Percentiles rank a stretch among this genome's conserved stretches.
phyloP scores from a whole-genome alignment of 371 early-diverging fungal species.

The Mortierella sp. region DNA sequence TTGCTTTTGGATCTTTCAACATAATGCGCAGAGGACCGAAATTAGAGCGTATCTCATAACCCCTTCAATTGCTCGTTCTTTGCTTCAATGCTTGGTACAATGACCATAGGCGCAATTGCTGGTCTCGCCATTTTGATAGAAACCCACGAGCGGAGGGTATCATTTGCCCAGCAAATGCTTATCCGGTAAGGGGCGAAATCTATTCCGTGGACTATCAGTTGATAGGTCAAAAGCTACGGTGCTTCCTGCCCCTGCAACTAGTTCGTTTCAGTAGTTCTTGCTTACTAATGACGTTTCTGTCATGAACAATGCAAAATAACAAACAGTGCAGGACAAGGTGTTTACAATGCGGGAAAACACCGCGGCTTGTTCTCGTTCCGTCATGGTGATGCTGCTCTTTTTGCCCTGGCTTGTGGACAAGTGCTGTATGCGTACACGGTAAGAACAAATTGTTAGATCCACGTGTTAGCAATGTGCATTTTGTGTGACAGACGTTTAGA shows the following conservation, averaged over 20 bases:
- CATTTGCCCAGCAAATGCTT: constrained; percentile 70
- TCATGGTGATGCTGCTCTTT: constrained; percentile 74
- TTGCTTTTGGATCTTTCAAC: background rate
- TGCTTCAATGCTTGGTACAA: too few relatives aligned
- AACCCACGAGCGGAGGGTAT: constrained; percentile 68
- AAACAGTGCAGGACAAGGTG: constrained; percentile 70
- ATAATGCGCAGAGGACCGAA: background rate
- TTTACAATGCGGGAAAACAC: constrained; percentile 72
- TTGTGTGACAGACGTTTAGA: too few relatives aligned
- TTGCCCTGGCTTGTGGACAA: constrained; percentile 70
- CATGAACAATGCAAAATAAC: background rate
- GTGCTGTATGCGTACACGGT: constrained; percentile 77
- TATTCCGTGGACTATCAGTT: background rate
- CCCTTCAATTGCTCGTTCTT: too few relatives aligned
- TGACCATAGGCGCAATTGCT: constrained; percentile 62
- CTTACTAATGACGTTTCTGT: too few relatives aligned
- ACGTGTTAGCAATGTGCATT: too few relatives aligned
- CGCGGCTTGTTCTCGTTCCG: constrained; percentile 72
- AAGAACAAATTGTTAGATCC: constrained; percentile 31
- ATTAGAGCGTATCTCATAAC: too few relatives aligned
- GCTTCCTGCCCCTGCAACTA: too few relatives aligned
- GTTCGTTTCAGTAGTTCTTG: too few relatives aligned
- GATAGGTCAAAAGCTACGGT: constrained; percentile 15
- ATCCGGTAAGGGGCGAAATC: constrained; percentile 35
- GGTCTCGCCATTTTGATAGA: constrained; percentile 71